Percentiles rank a stretch among this genome's conserved stretches.
Conservation (phyloP, 495 filamentous ascomycete species). For the Acidomyces sp. region DNA sequence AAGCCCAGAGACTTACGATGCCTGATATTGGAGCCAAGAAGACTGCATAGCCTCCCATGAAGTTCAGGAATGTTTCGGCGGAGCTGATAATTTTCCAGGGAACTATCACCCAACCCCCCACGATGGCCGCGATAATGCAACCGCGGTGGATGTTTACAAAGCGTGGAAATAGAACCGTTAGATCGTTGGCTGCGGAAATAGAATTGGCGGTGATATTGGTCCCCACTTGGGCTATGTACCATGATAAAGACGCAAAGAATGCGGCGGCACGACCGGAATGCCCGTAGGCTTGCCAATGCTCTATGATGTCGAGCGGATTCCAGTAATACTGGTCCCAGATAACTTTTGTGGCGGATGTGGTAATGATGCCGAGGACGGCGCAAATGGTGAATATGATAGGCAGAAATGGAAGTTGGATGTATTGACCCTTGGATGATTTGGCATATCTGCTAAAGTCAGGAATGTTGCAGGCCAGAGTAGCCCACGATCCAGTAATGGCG, state of each 20-base stretch:
- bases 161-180: conserved; percentile 44
- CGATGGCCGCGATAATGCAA: conserved; percentile 45
- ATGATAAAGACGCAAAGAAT: conserved; percentile 34
- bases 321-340: conserved; percentile 9
- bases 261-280: conserved; percentile 17
- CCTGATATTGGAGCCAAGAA: conserved; percentile 58
- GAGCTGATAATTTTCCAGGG: conserved; percentile 52
- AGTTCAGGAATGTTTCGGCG: conserved; percentile 44
- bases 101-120: conserved; percentile 43
- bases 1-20: neutral
- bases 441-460: conserved; percentile 50
- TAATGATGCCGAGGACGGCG: conserved; percentile 27
- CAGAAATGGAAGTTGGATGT: conserved; percentile 44
- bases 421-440: conserved; percentile 37
- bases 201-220: conserved; percentile 53
- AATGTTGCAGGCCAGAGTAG: conserved; percentile 23
- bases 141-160: conserved; percentile 51
- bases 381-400: conserved; percentile 44
- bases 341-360: conserved; percentile 5
- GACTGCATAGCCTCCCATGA: conserved; percentile 44
- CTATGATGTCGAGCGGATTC: conserved; percentile 22
- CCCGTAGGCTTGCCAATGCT: conserved; percentile 18
- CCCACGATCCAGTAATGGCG: conserved; percentile 21
- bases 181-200: conserved; percentile 51
- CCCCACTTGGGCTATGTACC: conserved; percentile 26